phyloP scores from a whole-genome alignment of 257 asterid genomes.

The Gentiana dahurica region DNA sequence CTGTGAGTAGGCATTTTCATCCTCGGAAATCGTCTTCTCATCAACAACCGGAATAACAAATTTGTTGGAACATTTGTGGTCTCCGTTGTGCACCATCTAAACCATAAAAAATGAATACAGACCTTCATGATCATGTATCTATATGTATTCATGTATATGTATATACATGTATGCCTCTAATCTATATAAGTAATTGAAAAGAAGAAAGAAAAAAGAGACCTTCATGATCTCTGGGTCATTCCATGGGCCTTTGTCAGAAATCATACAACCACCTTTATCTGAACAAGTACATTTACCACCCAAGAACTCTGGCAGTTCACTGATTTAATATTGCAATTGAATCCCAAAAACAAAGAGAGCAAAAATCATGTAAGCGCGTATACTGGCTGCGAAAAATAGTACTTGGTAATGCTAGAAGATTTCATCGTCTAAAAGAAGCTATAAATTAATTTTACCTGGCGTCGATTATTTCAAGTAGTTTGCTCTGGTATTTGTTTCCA shows the following conservation, averaged over 20 bases:
- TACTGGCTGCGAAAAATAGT: no score
- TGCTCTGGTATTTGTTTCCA: constrained; percentile 90
- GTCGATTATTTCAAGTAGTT: constrained; percentile 82
- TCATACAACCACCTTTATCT: constrained; percentile 86
- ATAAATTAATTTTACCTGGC: constrained; percentile 43
- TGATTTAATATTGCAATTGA: constrained; percentile 19
- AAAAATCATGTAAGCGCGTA: no score
- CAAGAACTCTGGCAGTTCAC: constrained; percentile 92
- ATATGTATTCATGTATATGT: neutral
- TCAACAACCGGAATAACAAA: constrained; percentile 26
- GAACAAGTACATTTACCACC: constrained; percentile 92
- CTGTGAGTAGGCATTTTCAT: constrained; percentile 20
- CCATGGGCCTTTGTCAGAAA: constrained; percentile 96
- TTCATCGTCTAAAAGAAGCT: no score
- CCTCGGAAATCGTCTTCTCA: constrained; percentile 68
- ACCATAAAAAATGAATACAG: neutral
- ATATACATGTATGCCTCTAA: no score
- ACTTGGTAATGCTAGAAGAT: no score
- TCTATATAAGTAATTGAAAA: no score
- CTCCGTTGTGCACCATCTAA: constrained; percentile 82
- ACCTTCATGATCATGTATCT: neutral
- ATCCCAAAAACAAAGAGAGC: no score
- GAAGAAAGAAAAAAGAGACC: constrained; percentile 21
- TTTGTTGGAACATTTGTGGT: constrained; percentile 59
- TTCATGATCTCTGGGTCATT: constrained; percentile 81